Percentiles rank a stretch among this genome's conserved stretches.
Conservation (phyloP, 495 filamentous ascomycete species). For the Parathielavia appendiculata region DNA sequence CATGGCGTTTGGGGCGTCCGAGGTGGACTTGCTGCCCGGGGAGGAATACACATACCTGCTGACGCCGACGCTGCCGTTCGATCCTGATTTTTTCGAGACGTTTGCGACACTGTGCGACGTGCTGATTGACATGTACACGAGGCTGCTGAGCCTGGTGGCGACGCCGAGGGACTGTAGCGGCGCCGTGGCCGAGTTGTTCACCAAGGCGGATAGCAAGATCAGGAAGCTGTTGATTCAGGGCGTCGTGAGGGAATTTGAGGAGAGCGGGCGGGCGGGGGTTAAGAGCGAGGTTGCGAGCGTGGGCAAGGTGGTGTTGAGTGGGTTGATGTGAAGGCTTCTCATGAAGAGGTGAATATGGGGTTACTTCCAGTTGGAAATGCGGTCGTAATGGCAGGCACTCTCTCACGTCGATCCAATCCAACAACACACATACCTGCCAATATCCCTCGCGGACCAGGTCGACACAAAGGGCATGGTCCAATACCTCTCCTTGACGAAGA, state of each 20-base stretch:
- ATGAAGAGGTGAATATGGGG: neutral
- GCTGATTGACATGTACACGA: constrained; percentile 84
- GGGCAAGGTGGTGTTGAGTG: constrained; percentile 83
- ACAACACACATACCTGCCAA: too few species aligned
- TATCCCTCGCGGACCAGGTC: too few species aligned
- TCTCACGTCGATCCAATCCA: too few species aligned
- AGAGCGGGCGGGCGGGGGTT: constrained; percentile 64
- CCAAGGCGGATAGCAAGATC: constrained; percentile 79
- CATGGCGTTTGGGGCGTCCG: constrained; percentile 43
- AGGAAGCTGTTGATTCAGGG: constrained; percentile 80
- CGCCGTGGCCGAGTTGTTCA: constrained; percentile 71
- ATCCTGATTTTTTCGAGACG: constrained; percentile 94
- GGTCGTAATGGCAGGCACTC: too few species aligned
- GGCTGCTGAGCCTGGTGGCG: constrained; percentile 65
- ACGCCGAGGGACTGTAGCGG: constrained; percentile 57
- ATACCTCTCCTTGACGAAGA: too few species aligned
- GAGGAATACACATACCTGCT: constrained; percentile 86
- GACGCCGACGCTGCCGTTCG: constrained; percentile 90
- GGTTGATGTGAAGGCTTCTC: constrained; percentile 60
- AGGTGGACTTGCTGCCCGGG: constrained; percentile 51
- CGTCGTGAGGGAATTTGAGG: constrained; percentile 90
- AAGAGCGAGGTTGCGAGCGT: constrained; percentile 78
- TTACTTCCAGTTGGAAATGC: neutral
- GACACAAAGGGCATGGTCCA: too few species aligned
- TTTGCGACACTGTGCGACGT: constrained; percentile 97